Evolutionary conservation across 2,329 filamentous ascomycete genomes (phyloP), one percentile per base, ranked within the genome.

Genomic region (Aureobasidium zeae): DNA sequence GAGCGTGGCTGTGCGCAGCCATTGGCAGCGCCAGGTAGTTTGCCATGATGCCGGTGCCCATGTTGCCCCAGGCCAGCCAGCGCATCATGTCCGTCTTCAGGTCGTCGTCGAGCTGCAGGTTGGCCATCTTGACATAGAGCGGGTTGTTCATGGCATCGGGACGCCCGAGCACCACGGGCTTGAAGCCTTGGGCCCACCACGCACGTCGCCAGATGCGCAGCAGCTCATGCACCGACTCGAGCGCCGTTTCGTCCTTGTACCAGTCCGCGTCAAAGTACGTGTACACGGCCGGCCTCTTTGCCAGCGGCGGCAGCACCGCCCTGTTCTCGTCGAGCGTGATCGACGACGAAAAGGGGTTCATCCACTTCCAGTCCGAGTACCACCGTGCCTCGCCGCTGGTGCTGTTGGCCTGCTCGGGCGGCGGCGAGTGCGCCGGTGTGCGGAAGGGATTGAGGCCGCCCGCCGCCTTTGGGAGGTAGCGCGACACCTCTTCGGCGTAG

Each of bases 121-220:
- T 59, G 60, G 87, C 80, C 42, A 94, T 66, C 42, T 79, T 70
- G 51, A 79, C 71, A 59, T 89, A 94, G 15, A 84, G 65, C 1
- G 84, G 84, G 57, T 94, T 91, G 56, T 79, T 79, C 70, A 81
- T 83, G 13, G 88, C 87, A 59, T 96, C 89, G 1, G 75, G 77
- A 12, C 78, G 74, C 38, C 83, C 81, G 45, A 96, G 65, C 29
- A 96, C 83, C 6, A 91, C 72, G 0, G 91, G 89, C 49, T 73
- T 79, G 65, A 96, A 95, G 9, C 89, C 91, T 55, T 93, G 79
- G 0, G 88, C 86, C 85, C 86, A 96, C 87, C 89, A 96, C 2
- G 89, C 88, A 33, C 86, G 76, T 48, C 88, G 76, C 91, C 91
- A 96, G 42, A 84, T 82, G 46, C 94, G 68, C 36, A 96, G 71